These are phyloP conservation scores for Daldinia grandis DNA, from an alignment of 495 filamentous ascomycete genomes.

Conservation along the genomic window DNA sequence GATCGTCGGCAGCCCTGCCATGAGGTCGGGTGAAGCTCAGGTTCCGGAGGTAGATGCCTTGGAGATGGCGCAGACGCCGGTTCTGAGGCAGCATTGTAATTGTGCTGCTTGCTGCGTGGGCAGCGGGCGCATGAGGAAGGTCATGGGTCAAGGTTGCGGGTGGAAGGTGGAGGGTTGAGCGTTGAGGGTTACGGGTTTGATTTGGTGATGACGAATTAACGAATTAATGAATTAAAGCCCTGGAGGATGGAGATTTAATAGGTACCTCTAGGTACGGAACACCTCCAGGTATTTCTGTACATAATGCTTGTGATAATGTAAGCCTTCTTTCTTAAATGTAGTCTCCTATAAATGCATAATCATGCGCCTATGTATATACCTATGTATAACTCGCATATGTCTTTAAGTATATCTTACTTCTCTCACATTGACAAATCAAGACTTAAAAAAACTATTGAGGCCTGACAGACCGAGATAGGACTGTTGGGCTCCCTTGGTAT, in stretches of 20 bases:
- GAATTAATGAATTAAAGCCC: not conserved
- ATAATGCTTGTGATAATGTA: not conserved
- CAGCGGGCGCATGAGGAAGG: constrained; percentile 52
- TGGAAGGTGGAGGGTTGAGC: constrained; percentile 37
- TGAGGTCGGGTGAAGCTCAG: constrained; percentile 70
- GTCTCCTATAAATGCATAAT: no score
- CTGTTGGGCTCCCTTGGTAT: no score
- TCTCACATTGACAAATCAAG: no score
- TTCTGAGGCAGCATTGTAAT: constrained; percentile 70
- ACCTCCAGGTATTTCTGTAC: not conserved
- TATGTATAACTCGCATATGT: no score
- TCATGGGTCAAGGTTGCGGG: constrained; percentile 56
- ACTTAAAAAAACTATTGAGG: no score
- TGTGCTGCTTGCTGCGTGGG: constrained; percentile 46
- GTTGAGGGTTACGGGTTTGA: constrained; percentile 16
- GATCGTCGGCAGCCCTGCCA: constrained; percentile 85
- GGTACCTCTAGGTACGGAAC: no score
- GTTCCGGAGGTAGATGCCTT: constrained; percentile 88
- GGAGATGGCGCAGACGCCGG: constrained; percentile 86
- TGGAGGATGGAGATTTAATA: not conserved
- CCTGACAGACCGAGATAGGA: no score
- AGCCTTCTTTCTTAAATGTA: no score
- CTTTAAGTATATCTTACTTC: no score
- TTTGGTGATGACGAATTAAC: constrained; percentile 48
- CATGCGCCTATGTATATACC: no score